Conservation (phyloP, 2,329 filamentous ascomycete genomes). For the Hypomyces perniciosus region DNA sequence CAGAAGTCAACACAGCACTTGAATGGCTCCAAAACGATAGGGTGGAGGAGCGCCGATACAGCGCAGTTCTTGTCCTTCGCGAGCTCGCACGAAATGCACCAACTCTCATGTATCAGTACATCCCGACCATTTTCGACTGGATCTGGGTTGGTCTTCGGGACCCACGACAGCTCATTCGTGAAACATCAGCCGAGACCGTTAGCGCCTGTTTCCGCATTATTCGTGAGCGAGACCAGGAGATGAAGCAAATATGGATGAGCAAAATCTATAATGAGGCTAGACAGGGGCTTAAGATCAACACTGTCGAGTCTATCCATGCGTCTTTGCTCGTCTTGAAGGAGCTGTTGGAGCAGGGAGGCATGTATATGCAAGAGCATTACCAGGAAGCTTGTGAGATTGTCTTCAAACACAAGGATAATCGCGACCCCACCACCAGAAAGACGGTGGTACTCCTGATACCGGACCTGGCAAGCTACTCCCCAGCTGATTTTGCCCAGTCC, state of each 20-base stretch:
- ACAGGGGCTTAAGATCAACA: conserved; percentile 70
- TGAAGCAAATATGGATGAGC: conserved; percentile 81
- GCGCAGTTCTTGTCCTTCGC: conserved; percentile 82
- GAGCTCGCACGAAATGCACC: conserved; percentile 90
- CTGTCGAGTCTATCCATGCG: conserved; percentile 87
- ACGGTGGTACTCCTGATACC: conserved; percentile 90
- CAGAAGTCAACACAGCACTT: conserved; percentile 90
- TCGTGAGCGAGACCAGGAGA: conserved; percentile 79
- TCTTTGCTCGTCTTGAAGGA: conserved; percentile 90
- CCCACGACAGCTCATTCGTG: conserved; percentile 81
- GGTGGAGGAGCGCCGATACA: conserved; percentile 87
- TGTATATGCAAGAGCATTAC: conserved; percentile 98
- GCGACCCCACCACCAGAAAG: conserved; percentile 78
- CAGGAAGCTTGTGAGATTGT: conserved; percentile 89
- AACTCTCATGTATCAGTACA: conserved; percentile 91
- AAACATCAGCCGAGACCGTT: conserved; percentile 86
- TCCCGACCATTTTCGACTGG: conserved; percentile 89
- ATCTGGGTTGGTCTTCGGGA: conserved; percentile 94
- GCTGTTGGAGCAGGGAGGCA: conserved; percentile 86
- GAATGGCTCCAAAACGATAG: conserved; percentile 96
- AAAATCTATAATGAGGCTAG: conserved; percentile 86
- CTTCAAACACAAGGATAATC: conserved; percentile 85
- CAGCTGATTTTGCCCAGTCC: conserved; percentile 77
- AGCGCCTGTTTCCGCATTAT: conserved; percentile 96
- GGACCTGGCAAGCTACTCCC: conserved; percentile 86